Conservation (phyloP, 768 basidiomycete genomes). For the Polyporus arcularius region DNA sequence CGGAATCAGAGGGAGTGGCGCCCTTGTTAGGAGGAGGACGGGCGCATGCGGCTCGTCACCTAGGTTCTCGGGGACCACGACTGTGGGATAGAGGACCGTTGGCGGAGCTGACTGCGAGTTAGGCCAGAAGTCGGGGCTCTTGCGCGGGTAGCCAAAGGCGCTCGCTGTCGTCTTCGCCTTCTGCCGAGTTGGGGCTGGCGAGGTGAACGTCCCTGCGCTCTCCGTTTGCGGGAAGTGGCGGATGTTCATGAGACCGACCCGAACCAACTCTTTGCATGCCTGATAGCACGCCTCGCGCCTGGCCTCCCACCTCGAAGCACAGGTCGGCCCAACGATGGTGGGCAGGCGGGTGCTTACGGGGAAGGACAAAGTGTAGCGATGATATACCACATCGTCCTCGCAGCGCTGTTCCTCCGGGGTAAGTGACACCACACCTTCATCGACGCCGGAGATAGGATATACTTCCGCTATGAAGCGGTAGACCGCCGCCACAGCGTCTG, state of each 20-base stretch:
- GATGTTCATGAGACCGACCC: constrained; percentile 18
- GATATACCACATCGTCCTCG: not conserved
- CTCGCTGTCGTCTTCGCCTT: constrained; percentile 31
- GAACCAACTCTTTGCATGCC: constrained; percentile 17
- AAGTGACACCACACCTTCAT: not conserved
- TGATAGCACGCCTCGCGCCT: constrained; percentile 14
- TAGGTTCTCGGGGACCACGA: constrained; percentile 43
- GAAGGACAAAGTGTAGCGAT: constrained; percentile 23
- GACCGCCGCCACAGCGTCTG: constrained; percentile 58
- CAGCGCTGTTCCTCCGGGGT: not conserved
- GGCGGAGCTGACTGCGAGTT: constrained; percentile 33
- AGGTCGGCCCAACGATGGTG: constrained; percentile 7
- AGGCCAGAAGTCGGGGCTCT: constrained; percentile 68
- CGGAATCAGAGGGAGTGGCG: constrained; percentile 60
- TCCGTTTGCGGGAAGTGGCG: constrained; percentile 41
- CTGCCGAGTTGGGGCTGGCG: not conserved
- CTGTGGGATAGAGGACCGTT: constrained; percentile 55
- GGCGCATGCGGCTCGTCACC: constrained; percentile 48
- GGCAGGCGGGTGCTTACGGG: constrained; percentile 4
- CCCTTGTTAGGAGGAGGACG: constrained; percentile 64
- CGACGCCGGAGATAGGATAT: not conserved
- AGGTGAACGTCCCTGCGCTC: constrained; percentile 16
- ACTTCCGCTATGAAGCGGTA: constrained; percentile 46
- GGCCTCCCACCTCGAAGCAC: constrained; percentile 8
- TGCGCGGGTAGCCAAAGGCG: constrained; percentile 56